These are phyloP conservation scores for Boletus vermiculosoides DNA, from an alignment of 768 basidiomycete genomes.

Conservation along the genomic window DNA sequence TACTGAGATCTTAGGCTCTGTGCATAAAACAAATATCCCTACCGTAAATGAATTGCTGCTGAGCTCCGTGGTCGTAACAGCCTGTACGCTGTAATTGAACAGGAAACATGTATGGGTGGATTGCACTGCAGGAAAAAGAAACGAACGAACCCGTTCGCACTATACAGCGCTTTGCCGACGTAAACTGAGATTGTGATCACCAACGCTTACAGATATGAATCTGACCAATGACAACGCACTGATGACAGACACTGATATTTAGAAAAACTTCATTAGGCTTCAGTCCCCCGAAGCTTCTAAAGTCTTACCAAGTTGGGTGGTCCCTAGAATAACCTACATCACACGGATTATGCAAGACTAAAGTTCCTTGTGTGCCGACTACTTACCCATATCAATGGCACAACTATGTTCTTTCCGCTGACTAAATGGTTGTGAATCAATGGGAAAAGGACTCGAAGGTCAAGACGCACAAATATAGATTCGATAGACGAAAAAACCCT, in stretches of 20 bases:
- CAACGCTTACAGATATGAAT: not conserved
- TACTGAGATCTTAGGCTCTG: not conserved
- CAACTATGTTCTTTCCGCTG: constrained; percentile 1
- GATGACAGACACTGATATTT: not conserved
- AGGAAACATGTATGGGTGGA: not conserved
- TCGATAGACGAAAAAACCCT: constrained; percentile 14
- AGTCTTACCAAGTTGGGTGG: constrained; percentile 12
- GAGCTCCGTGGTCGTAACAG: not conserved
- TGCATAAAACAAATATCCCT: not conserved
- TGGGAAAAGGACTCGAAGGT: no score
- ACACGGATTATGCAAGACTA: not conserved
- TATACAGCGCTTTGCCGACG: not conserved
- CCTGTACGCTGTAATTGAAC: not conserved
- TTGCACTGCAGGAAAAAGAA: not conserved
- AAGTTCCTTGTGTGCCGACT: not conserved
- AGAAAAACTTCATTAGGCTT: not conserved
- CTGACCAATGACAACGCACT: not conserved
- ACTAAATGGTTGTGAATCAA: constrained; percentile 6
- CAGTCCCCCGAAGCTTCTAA: no score
- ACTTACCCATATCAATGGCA: constrained; percentile 13
- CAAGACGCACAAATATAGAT: constrained; percentile 9
- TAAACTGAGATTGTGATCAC: constrained; percentile 2
- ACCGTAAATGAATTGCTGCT: not conserved
- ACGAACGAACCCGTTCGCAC: not conserved
- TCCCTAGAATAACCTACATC: not conserved